A percentile compares a stretch with the other conserved stretches of the same genome.
phyloP scores from a whole-genome alignment of 495 filamentous ascomycete genomes.

The Penicillium daleae region DNA sequence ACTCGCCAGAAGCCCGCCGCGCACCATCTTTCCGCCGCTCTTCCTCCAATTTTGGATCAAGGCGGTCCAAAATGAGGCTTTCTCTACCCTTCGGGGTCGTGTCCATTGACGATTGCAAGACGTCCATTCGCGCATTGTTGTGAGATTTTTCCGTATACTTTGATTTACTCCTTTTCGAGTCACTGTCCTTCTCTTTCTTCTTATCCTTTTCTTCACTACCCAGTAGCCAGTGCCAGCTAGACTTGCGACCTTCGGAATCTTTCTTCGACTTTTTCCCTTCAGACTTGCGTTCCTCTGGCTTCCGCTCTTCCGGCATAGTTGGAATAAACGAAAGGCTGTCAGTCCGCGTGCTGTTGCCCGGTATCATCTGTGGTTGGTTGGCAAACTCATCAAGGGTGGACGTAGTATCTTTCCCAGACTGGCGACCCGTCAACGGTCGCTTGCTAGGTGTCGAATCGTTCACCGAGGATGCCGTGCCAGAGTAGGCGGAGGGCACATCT shows the following conservation, averaged over 20 bases:
- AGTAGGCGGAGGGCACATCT: constrained; percentile 38
- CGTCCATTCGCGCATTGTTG: constrained; percentile 79
- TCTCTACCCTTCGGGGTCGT: constrained; percentile 70
- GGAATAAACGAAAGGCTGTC: constrained; percentile 85
- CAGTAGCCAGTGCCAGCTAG: constrained; percentile 82
- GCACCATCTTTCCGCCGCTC: constrained; percentile 81
- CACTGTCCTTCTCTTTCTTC: constrained; percentile 63
- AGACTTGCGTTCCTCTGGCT: constrained; percentile 61
- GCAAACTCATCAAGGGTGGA: constrained; percentile 42
- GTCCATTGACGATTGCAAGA: constrained; percentile 81
- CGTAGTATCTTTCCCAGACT: constrained; percentile 34
- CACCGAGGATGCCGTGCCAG: constrained; percentile 29
- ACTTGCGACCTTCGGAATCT: constrained; percentile 68
- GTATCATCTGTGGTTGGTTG: constrained; percentile 55
- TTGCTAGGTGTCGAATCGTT: constrained; percentile 30
- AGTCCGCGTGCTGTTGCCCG: constrained; percentile 72
- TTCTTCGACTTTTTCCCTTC: constrained; percentile 69
- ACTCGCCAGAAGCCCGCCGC: constrained; percentile 70
- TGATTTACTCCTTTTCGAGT: constrained; percentile 60
- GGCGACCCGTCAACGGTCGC: constrained; percentile 31
- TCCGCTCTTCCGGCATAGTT: constrained; percentile 70
- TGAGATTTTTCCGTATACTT: constrained; percentile 62
- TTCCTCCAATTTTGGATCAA: constrained; percentile 75
- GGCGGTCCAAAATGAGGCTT: constrained; percentile 78
- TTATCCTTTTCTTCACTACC: constrained; percentile 75